Conservation (phyloP, 192 early-diverging fungal genomes). For the Podila minutissima region DNA sequence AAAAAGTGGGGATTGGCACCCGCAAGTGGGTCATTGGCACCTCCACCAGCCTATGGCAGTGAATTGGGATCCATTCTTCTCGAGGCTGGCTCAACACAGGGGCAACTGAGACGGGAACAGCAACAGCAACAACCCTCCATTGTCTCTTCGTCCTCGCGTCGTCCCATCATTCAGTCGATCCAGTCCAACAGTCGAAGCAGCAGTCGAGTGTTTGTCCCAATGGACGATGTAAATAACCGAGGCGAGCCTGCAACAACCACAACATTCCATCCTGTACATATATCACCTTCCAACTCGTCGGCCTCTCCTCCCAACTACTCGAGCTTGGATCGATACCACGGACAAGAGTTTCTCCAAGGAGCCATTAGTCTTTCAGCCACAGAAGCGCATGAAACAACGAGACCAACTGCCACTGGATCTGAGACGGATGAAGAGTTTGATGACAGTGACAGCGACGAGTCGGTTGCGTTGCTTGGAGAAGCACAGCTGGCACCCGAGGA, state of each 20-base stretch:
- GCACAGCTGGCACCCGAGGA: neutral
- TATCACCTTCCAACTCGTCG: conserved; percentile 38
- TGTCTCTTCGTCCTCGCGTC: neutral
- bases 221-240: neutral
- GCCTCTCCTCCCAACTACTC: conserved; percentile 55
- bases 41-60: conserved; percentile 82
- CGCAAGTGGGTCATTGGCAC: conserved; percentile 70
- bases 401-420: too few species aligned
- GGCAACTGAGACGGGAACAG: conserved; percentile 1
- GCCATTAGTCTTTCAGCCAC: neutral
- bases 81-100: conserved; percentile 30
- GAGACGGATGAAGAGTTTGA: neutral
- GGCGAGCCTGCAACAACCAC: neutral
- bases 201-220: neutral
- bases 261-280: conserved; percentile 14
- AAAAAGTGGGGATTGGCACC: conserved; percentile 87
- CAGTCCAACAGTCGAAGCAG: neutral
- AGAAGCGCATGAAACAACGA: neutral
- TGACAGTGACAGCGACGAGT: neutral
- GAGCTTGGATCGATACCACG: conserved; percentile 28
- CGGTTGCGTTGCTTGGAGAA: conserved; percentile 1
- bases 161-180: neutral
- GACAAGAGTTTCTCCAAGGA: neutral
- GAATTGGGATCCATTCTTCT: conserved; percentile 76
- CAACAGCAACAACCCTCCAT: neutral